Evolutionary conservation across 1,139 yeast genomes (phyloP).

Genomic region (Spathaspora sp.): DNA sequence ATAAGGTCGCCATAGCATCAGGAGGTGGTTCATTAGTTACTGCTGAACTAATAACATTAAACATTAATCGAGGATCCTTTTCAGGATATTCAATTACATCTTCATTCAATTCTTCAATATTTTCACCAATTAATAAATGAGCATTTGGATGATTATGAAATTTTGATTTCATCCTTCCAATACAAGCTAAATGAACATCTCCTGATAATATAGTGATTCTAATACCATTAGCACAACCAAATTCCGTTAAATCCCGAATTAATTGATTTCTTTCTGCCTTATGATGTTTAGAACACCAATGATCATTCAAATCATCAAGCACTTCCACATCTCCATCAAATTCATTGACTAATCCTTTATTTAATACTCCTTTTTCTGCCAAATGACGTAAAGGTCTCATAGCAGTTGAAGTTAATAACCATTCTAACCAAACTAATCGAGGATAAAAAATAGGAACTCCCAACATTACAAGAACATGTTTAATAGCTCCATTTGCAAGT

Average conservation of each 20-base stretch:
- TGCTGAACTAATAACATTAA: constrained; percentile 86
- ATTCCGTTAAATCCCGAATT: constrained; percentile 53
- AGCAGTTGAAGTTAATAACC: constrained; percentile 59
- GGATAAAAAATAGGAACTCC: constrained; percentile 97
- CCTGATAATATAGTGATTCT: constrained; percentile 86
- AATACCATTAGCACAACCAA: constrained; percentile 62
- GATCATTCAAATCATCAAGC: constrained; percentile 90
- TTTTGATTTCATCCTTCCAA: constrained; percentile 74
- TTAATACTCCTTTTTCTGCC: constrained; percentile 67
- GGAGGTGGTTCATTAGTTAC: constrained; percentile 94
- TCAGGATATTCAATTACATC: constrained; percentile 53
- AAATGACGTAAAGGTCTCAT: constrained; percentile 66
- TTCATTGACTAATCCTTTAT: constrained; percentile 75
- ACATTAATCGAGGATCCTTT: constrained; percentile 71
- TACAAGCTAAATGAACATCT: constrained; percentile 86
- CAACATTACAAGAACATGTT: constrained; percentile 77
- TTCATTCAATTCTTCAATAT: constrained; percentile 34
- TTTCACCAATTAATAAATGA: constrained; percentile 22
- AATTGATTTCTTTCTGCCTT: constrained; percentile 72
- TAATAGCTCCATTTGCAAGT: constrained; percentile 46
- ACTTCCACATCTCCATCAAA: constrained; percentile 91
- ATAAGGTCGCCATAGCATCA: constrained; percentile 70
- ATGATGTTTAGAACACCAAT: constrained; percentile 91
- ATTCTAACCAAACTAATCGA: constrained; percentile 85
- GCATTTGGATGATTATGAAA: constrained; percentile 46